Base-by-base conservation (phyloP, 257 asterid genomes). In the Solanum etuberosum region DNA sequence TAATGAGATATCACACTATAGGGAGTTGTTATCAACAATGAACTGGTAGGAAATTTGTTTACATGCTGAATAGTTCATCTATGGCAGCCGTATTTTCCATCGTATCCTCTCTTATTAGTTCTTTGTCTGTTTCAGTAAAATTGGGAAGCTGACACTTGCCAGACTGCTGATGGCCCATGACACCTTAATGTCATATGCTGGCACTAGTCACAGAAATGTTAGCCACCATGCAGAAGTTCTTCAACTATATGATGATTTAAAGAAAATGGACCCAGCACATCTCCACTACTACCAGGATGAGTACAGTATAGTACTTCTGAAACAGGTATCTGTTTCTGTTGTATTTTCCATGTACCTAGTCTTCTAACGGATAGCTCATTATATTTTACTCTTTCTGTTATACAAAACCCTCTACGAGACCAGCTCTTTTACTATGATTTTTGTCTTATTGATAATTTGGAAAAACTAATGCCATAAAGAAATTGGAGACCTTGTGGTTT, bases 111-210 rank as follows among this genome's bases (percentile, higher is more conserved):
- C 59, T 86, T 84, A 61, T 80, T 43, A 86, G 67, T 43, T 83
- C 84, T 87, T 80, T 48, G 84, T 76, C 89, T 38, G 54, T 38
- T 89, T 90, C 89, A 97, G 99, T 96, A 97, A 97, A 95, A 97
- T 96, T 85, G 99, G 98, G 68, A 96, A 97, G 90, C 96, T 97
- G 85, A 94, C 95, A 83, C 98, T 97, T 87, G 98, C 99, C 83
- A 96, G 99, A 95, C 92, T 96, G 81, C 85, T 94, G 94, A 92
- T 88, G 94, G 98, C 98, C 29, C 93, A 85, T 42, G 92, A 92
- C 89, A 86, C 95, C 48, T 85, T 96, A 90, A 83, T 89, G 88
- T 91, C 94, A 83, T 87, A 85, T 76, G 83, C 90, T 65, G 91
- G 90, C 88, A 54, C 87, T 76, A 78, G 90, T 40, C 91, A 84